A percentile compares a stretch with the other conserved stretches of the same genome.
Conservation (phyloP, 495 filamentous ascomycete species). For the Elasticomyces elasticus region DNA sequence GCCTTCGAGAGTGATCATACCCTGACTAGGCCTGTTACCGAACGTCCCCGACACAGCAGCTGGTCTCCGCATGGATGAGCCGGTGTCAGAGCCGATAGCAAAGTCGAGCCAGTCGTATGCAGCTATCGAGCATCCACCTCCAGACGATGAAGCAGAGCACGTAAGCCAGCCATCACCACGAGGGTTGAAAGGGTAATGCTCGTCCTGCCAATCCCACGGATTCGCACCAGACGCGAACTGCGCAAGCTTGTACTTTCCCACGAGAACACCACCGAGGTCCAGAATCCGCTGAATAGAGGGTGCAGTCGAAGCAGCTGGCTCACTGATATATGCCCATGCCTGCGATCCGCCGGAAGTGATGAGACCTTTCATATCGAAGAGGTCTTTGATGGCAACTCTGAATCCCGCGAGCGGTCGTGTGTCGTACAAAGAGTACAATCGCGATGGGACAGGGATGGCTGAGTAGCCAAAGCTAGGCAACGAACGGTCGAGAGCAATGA, state of each 20-base stretch:
- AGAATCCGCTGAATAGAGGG: constrained; percentile 21
- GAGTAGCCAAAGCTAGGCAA: constrained; percentile 21
- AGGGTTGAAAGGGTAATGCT: constrained; percentile 18
- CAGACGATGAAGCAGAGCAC: neutral
- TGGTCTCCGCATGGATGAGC: constrained; percentile 24
- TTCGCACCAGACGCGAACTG: constrained; percentile 25
- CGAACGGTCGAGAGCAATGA: constrained; percentile 16
- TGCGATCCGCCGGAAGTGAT: constrained; percentile 21
- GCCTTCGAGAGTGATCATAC: constrained; percentile 24
- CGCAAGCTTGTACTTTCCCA: constrained; percentile 27
- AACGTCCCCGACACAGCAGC: constrained; percentile 26
- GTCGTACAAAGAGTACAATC: constrained; percentile 22
- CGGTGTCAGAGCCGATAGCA: constrained; percentile 26
- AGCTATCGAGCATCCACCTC: constrained; percentile 2
- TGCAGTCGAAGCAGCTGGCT: constrained; percentile 16
- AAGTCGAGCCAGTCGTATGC: constrained; percentile 19
- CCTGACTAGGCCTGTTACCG: constrained; percentile 27
- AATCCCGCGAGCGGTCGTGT: constrained; percentile 22
- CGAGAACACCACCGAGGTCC: constrained; percentile 22
- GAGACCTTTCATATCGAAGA: constrained; percentile 25
- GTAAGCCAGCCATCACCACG: constrained; percentile 11
- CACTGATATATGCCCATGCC: constrained; percentile 21
- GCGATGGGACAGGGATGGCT: constrained; percentile 25
- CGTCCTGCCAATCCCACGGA: constrained; percentile 23
- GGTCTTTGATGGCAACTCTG: constrained; percentile 25